Evolutionary conservation across 2,329 filamentous ascomycete species (phyloP), one percentile per base, ranked within the genome.

Genomic region (Akanthomyces muscarius): DNA sequence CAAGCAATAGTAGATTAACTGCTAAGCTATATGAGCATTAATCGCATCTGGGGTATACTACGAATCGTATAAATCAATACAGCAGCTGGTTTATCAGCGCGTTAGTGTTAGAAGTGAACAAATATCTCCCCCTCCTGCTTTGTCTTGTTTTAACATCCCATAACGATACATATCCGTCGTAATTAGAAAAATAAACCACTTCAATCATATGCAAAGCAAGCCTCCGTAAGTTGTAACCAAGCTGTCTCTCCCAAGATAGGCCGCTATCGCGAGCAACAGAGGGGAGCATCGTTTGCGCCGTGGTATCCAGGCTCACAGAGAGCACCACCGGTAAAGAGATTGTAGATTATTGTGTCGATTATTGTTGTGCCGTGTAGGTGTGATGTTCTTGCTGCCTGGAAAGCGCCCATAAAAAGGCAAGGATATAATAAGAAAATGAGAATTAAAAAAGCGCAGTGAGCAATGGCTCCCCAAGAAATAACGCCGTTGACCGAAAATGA

Each of bases 401-500:
- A 52, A 51, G 38, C 53, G 28, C 59, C 53, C 28, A 47, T 57
- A 50, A 61, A 54, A 65, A 45, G 54, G 64, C 54, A 62, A 63
- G 52, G 63, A 63, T 47, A 66, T 64, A 57, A 65, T 50, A 57
- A 64, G 63, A 63, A 61, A 62, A 44, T 45, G 18, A 42, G 60
- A 41, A 62, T 47, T 58, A 63, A 65, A 62, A 48, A 55, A 63
- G 63, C 42, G 60, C 60, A 68, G 66, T 65, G 66, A 68, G 55
- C 63, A 61, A 38, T 60, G 64, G 62, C 63, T 63, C 54, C 58
- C 62, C 66, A 65, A 65, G 47, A 69, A 62, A 42, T 55, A 62
- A 70, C 70, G 68, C 69, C 69, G 66, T 64, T 33, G 62, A 63
- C 60, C 25, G 52, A 64, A 62, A 63, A 45, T 25, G 13, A 59